Base-by-base conservation (phyloP, 495 filamentous ascomycete genomes). In the Aspergillus indologenus region DNA sequence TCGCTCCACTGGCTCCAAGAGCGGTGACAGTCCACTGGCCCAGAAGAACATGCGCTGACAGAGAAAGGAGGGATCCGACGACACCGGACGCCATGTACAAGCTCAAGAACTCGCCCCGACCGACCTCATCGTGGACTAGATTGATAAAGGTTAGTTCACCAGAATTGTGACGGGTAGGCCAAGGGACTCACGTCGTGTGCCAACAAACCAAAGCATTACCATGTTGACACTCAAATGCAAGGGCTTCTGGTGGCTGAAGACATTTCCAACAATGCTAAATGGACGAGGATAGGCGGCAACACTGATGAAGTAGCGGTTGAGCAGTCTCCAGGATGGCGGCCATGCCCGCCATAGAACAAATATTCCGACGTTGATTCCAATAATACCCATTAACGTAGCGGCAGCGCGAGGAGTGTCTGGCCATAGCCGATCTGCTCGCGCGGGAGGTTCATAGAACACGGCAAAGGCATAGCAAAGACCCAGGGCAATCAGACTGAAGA, bases 121-220 rank as follows among this genome's bases (percentile, higher is more conserved):
- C 93, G 54, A 97, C 81, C 54, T 96, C 87, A 64, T 96, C 92
- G 75, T 96, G 90, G 15, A 94, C 81, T 81, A 20, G 15, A 94
- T 81, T 81, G n/a, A 19, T 5, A 31, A 19, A 14, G 49, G 49
- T 19, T 44, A 3, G 23, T 43, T 54, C 34, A 40, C 14, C 19
- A 11, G 44, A n/a, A 20, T 12, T 19, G 21, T n/a, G 9, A 21
- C 20, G 23, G 12, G n/a, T 15, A 50, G 56, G 55, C 20, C 44
- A 15, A n/a, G 23, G 11, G 44, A 62, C 78, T 72, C 75, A 85
- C 83, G 72, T 61, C 70, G 72, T 26, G 79, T 76, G 12, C 87
- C 87, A 60, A 87, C 73, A 40, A 83, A 63, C 71, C 79, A 85
- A 47, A 90, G 65, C 23, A 81, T 66, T 19, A 78, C 59, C 84